A percentile compares a stretch with the other conserved stretches of the same genome.
These are phyloP conservation scores for Coemansia sp. DNA, from an alignment of 192 early-diverging fungal genomes.

Conservation along the genomic window DNA sequence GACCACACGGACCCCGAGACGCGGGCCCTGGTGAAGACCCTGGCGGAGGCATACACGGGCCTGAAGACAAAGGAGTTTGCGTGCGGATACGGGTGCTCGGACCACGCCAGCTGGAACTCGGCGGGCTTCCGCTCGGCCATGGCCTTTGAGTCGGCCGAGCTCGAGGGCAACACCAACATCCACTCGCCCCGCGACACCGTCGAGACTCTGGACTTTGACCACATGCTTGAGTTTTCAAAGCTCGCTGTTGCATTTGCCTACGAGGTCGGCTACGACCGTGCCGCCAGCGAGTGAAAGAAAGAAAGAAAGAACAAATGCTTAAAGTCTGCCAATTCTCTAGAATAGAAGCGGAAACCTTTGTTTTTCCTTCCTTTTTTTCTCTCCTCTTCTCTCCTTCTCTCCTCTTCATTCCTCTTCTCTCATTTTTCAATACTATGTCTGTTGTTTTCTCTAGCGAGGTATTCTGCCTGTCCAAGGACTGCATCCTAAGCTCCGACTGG, in stretches of 20 bases:
- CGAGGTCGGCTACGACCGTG: constrained; percentile 62
- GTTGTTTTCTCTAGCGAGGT: no score
- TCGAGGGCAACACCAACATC: constrained; percentile 78
- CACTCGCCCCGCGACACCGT: constrained; percentile 83
- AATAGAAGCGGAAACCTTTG: no score
- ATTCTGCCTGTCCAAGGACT: no score
- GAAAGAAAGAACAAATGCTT: background rate
- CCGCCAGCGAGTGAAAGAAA: background rate
- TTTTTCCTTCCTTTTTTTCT: no score
- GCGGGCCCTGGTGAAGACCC: constrained; percentile 57
- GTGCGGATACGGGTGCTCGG: constrained; percentile 90
- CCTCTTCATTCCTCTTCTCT: background rate
- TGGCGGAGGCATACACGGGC: constrained; percentile 68
- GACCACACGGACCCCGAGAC: constrained; percentile 77
- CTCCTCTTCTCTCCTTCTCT: background rate
- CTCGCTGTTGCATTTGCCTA: constrained; percentile 83
- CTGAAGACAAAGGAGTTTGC: constrained; percentile 70
- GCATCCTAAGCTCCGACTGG: no score
- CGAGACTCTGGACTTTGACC: constrained; percentile 77
- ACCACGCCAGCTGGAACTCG: constrained; percentile 92
- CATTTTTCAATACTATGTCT: background rate
- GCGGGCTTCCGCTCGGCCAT: constrained; percentile 89
- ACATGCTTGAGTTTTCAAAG: constrained; percentile 90
- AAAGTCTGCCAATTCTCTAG: no score
- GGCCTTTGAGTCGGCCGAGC: constrained; percentile 73